Percentiles rank a stretch among this genome's conserved stretches.
These are phyloP conservation scores for Simmondsia chinensis DNA, from an alignment of 148 eudicot genomes.

Conservation along the genomic window DNA sequence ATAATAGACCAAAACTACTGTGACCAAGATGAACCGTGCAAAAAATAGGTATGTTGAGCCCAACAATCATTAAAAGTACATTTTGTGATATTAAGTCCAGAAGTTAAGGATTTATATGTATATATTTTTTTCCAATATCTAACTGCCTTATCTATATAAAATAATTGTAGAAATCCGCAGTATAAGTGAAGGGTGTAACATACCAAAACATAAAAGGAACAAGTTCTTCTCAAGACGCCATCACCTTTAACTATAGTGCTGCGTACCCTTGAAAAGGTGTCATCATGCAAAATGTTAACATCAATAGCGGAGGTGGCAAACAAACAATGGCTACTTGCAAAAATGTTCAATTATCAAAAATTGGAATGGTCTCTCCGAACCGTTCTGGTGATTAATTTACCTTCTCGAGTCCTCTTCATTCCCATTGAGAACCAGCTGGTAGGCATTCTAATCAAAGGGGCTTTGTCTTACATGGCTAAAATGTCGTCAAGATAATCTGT, in stretches of 20 bases:
- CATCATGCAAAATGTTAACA: conserved; percentile 26
- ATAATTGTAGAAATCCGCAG: conserved; percentile 33
- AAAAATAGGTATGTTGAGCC: conserved; percentile 29
- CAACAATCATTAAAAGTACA: neutral
- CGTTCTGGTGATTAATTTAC: too few relatives aligned
- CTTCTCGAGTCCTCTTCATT: too few relatives aligned
- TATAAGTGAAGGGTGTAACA: conserved; percentile 45
- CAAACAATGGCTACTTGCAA: conserved; percentile 38
- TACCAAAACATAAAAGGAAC: conserved; percentile 66
- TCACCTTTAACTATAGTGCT: conserved; percentile 42
- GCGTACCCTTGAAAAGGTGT: conserved; percentile 52
- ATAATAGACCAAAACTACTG: conserved; percentile 74
- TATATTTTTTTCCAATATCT: too few relatives aligned
- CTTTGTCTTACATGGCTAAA: too few relatives aligned
- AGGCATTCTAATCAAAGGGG: too few relatives aligned
- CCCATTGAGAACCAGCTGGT: too few relatives aligned
- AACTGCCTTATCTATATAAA: neutral
- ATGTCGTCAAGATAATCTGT: too few relatives aligned
- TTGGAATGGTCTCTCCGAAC: conserved; percentile 35
- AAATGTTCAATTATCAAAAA: conserved; percentile 23
- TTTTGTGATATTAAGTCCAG: too few relatives aligned
- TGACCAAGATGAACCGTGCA: conserved; percentile 46
- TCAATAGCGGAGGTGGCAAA: conserved; percentile 5
- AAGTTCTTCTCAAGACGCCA: conserved; percentile 37
- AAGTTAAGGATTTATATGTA: too few relatives aligned